Evolutionary conservation across 257 asterid species (phyloP).

Genomic region (Gentiana dahurica): DNA sequence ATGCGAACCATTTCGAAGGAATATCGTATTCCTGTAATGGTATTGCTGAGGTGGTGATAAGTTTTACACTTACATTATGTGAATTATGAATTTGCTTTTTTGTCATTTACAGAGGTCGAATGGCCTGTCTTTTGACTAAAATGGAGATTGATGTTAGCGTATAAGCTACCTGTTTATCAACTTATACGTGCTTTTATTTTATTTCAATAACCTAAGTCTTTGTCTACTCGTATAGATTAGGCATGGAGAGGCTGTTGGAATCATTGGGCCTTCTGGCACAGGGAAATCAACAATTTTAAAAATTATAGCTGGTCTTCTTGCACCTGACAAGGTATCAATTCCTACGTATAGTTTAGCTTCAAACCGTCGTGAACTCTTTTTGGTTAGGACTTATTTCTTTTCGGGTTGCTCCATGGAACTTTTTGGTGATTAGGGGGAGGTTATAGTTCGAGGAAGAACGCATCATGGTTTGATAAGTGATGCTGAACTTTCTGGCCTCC

Average conservation of each 20-base stretch:
- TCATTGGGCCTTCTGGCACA: slow-evolving; percentile 99
- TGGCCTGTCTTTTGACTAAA: no score
- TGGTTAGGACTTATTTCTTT: slow-evolving; percentile 7
- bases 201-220: slow-evolving; percentile 2
- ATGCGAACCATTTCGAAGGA: no score
- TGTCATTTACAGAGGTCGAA: no score
- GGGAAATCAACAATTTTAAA: slow-evolving; percentile 96
- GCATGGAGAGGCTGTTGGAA: slow-evolving; percentile 99
- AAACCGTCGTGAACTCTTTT: not conserved
- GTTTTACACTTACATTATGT: no score
- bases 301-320: slow-evolving; percentile 98
- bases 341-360: not conserved
- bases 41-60: no score
- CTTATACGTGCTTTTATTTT: not conserved
- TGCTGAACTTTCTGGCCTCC: slow-evolving; percentile 92
- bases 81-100: no score
- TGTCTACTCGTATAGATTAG: slow-evolving; percentile 53
- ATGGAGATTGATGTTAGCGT: no score
- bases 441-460: slow-evolving; percentile 71
- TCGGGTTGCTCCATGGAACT: slow-evolving; percentile 13
- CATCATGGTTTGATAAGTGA: slow-evolving; percentile 91
- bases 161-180: not conserved
- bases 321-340: slow-evolving; percentile 78
- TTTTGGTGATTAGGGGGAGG: slow-evolving; percentile 68
- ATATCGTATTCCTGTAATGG: no score